phyloP scores from a whole-genome alignment of 306 rosid species.

The Castanopsis chinensis region DNA sequence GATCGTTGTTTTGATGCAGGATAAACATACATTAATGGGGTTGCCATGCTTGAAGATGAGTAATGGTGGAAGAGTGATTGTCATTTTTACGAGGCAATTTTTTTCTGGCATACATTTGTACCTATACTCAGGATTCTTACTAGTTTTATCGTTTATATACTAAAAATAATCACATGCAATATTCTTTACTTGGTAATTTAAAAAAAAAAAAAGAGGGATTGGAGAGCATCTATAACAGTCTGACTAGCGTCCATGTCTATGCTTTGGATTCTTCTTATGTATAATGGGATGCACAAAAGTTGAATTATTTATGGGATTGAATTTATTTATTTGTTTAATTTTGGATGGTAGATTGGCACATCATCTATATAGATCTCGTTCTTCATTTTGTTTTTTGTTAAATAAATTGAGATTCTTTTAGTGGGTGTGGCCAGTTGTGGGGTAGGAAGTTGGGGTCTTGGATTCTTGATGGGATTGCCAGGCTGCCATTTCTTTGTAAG shows the following conservation, averaged over 20 bases:
- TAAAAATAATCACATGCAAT: slow-evolving; percentile 21
- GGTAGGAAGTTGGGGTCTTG: slow-evolving; percentile 19
- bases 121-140: slow-evolving; percentile 14
- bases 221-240: slow-evolving; percentile 2
- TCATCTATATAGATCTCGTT: background rate
- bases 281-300: slow-evolving; percentile 25
- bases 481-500: background rate
- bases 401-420: slow-evolving; percentile 15
- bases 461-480: slow-evolving; percentile 16
- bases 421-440: background rate
- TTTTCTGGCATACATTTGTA: slow-evolving; percentile 24
- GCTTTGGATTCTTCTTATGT: slow-evolving; percentile 29
- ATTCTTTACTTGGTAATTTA: slow-evolving; percentile 32
- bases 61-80: background rate
- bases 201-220: background rate
- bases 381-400: background rate
- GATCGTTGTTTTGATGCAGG: slow-evolving; percentile 50
- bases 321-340: slow-evolving; percentile 20
- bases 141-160: slow-evolving; percentile 11
- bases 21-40: slow-evolving; percentile 41
- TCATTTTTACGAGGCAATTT: background rate
- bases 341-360: slow-evolving; percentile 21
- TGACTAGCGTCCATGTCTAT: slow-evolving; percentile 14
- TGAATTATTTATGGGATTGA: slow-evolving; percentile 23
- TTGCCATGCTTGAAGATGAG: background rate